Base-by-base conservation (phyloP, 192 early-diverging fungal species). In the Linnemannia elongata region DNA sequence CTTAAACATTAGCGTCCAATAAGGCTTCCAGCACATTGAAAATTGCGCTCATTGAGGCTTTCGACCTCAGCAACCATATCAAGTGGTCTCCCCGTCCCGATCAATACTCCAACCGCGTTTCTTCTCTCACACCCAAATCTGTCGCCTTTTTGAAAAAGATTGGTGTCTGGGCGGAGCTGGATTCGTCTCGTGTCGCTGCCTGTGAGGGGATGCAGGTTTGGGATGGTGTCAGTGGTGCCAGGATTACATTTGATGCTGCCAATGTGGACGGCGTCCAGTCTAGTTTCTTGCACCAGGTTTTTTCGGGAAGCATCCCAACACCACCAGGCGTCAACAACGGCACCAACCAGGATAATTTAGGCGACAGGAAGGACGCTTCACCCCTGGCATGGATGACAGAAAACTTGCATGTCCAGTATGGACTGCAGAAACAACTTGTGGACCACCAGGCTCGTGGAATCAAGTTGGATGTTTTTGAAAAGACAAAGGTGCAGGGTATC, bases 311-410 rank as follows among this genome's bases (percentile, higher is more conserved):
- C 39, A 12, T 39, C 5, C 35, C 74, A 0, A 22, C 49, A 35
- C 15, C 63, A 57, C 17, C 75, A 5, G 30, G 33, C 39, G 52
- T 81, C 73, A 75, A 79, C 70, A 55, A 60, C 60, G 47, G 36
- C 73, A 68, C 24, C 7, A 68, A 41, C 47, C 35, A 57, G 10
- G 8, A 20, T 13, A 81, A 88, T 60, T 63, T 83, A 41, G 27
- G 49, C n/a, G 41, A 55, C 22, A 71, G 60, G 38, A n/a, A 77
- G 24, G 76, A 68, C 35, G 44, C 12, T 22, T 78, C 75, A 66
- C 93, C 68, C 92, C 42, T 97, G 47, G 97, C 97, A 10, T 96
- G 90, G 78, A 98, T 99, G 90, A 91, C 97, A 27, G 97, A 99
- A 86, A 99, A 97, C 78, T 82, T 93, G 74, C 93, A 95, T 88